phyloP scores from a whole-genome alignment of 2,329 filamentous ascomycete species.

The Fusarium devonianum region DNA sequence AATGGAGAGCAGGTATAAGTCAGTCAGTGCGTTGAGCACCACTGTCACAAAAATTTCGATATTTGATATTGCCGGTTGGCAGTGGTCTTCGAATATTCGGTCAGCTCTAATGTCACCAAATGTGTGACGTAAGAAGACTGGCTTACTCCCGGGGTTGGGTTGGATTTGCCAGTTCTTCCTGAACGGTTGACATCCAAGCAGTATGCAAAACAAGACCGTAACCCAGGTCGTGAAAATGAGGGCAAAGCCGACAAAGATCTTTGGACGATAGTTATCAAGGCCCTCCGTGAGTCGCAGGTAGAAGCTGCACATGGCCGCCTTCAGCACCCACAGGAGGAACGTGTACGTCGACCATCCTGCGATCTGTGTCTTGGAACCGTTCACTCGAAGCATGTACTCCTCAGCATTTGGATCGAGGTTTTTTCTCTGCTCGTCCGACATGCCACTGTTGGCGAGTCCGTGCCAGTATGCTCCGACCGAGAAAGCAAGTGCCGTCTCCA shows the following conservation, averaged over 20 bases:
- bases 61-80: conserved; percentile 56
- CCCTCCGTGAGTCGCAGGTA: conserved; percentile 56
- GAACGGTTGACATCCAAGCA: conserved; percentile 60
- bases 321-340: conserved; percentile 58
- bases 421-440: conserved; percentile 57
- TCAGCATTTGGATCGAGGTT: conserved; percentile 50
- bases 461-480: conserved; percentile 52
- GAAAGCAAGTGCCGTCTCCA: conserved; percentile 58
- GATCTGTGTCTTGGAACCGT: conserved; percentile 62
- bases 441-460: conserved; percentile 61
- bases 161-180: conserved; percentile 64
- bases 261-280: conserved; percentile 11
- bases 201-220: conserved; percentile 54
- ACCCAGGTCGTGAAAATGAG: conserved; percentile 57
- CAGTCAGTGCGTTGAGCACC: conserved; percentile 58
- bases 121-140: background rate
- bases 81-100: conserved; percentile 45
- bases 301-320: conserved; percentile 61
- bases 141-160: conserved; percentile 62
- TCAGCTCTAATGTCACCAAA: conserved; percentile 19
- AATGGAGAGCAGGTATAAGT: conserved; percentile 63
- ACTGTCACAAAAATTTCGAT: conserved; percentile 58
- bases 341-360: conserved; percentile 61
- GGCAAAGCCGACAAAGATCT: conserved; percentile 56
- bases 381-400: conserved; percentile 49